Evolutionary conservation across 208 protist species (phyloP).

Genomic region (Crithidia brevicula): DNA sequence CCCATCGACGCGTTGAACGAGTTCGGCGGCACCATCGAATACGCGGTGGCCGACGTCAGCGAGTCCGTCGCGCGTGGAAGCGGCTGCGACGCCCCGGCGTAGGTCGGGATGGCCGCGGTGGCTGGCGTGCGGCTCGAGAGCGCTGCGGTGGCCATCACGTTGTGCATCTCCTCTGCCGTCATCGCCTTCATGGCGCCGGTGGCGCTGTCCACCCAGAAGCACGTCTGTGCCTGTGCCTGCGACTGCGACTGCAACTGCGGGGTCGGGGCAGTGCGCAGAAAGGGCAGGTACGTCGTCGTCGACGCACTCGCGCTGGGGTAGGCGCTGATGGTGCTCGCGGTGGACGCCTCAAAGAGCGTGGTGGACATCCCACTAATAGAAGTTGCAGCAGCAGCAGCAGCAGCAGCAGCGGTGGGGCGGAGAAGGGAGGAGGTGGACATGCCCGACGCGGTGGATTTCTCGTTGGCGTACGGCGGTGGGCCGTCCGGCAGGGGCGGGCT

Average conservation of each 20-base stretch:
- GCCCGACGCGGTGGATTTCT: not conserved
- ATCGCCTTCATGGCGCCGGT: conserved; percentile 5
- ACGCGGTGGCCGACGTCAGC: no score
- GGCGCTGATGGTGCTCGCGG: conserved; percentile 6
- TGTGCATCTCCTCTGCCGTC: conserved; percentile 1
- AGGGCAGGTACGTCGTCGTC: not conserved
- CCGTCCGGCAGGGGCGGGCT: not conserved
- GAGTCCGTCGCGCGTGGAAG: no score
- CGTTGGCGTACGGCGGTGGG: conserved; percentile 4
- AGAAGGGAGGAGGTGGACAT: not conserved
- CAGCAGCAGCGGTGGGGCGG: no score
- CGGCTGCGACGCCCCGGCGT: conserved; percentile 2
- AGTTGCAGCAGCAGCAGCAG: not conserved
- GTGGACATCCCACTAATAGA: not conserved
- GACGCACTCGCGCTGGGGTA: not conserved
- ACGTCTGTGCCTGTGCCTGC: conserved; percentile 4
- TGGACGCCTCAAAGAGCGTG: not conserved
- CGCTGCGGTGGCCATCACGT: no score
- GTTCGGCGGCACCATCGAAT: not conserved
- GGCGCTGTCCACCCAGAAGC: conserved; percentile 13
- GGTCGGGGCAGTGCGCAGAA: not conserved
- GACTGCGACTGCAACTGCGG: not conserved
- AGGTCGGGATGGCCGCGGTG: not conserved
- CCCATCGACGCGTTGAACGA: conserved; percentile 1
- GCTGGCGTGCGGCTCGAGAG: not conserved